Base-by-base conservation (phyloP, 192 early-diverging fungal genomes). In the Coemansia aciculifera region DNA sequence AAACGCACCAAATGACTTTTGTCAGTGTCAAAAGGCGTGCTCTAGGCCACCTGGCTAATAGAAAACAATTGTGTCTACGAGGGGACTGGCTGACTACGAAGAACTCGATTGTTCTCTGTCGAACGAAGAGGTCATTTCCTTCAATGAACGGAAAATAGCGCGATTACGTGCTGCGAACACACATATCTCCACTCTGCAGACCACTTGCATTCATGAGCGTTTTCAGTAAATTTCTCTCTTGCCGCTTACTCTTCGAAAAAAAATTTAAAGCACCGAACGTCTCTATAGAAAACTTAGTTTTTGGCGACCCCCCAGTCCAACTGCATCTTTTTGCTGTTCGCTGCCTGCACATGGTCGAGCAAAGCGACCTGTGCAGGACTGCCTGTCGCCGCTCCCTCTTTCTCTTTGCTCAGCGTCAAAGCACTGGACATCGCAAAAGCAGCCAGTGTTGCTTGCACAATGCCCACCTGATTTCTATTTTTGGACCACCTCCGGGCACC, bases 351-450 rank as follows among this genome's bases (percentile, higher is more conserved):
- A n/a, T 57, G 54, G 54, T 57, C 54, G 29, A 57, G 54, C 54
- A 57, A 32, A 57, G 29, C 54, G 24, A 54, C 27, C 51, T 54
- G 51, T 54, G 51, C 51, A 54, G 51, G 51, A 54, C 51, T 29
- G 51, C 24, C 13, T 54, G 51, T 15, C 24, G 51, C 51, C 9
- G 24, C 51, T 54, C 51, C 51, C 51, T 51, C 49, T 27, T 51
- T 54, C 7, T 54, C 27, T 57, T 57, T 31, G 54, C 27, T 57
- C 54, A n/a, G 54, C 54, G 54, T 57, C 29, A 32, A 54, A 27
- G 24, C 12, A 49, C 46, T 21, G 3, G 21, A 49, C 9, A 21
- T 29, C 12, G 51, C 48, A 27, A 51, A 23, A 51, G 24, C 48
- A 27, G 23, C 52, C 52, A 29, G 52, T 32, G 23, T 13, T 12